Evolutionary conservation across 768 basidiomycete genomes (phyloP).

Genomic region (Plicaturopsis crispa): DNA sequence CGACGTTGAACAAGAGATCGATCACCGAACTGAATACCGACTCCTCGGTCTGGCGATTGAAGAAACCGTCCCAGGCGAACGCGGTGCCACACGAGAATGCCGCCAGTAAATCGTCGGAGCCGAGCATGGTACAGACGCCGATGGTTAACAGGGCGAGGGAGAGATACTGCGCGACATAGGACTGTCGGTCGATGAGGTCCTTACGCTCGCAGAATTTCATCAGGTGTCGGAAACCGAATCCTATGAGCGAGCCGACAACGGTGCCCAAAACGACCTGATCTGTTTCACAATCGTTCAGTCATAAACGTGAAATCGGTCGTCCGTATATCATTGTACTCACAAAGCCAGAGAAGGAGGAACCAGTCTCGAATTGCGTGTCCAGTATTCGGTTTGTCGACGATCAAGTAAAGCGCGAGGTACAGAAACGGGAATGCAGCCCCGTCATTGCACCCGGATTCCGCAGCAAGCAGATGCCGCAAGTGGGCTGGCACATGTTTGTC

Average conservation of each 20-base stretch:
- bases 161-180: constrained; percentile 88
- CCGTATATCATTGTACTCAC: constrained; percentile 42
- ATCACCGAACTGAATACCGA: constrained; percentile 94
- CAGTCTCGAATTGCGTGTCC: constrained; percentile 74
- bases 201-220: constrained; percentile 90
- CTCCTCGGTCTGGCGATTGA: constrained; percentile 91
- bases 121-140: constrained; percentile 78
- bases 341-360: constrained; percentile 83
- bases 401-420: constrained; percentile 82
- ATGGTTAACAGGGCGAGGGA: constrained; percentile 79
- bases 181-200: constrained; percentile 87
- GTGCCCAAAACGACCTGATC: constrained; percentile 77
- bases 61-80: constrained; percentile 96
- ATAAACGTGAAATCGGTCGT: too few species aligned
- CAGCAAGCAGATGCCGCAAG: constrained; percentile 55
- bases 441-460: constrained; percentile 77
- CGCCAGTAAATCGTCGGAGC: constrained; percentile 90
- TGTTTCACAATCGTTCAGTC: constrained; percentile 22
- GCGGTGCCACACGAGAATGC: constrained; percentile 93
- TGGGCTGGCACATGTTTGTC: constrained; percentile 94
- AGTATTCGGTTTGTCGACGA: constrained; percentile 52
- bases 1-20: constrained; percentile 92
- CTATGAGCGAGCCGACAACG: constrained; percentile 67
- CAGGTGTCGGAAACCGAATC: constrained; percentile 74
- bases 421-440: constrained; percentile 96